A percentile compares a stretch with the other conserved stretches of the same genome.
Conservation (phyloP, 2,329 filamentous ascomycete genomes). For the Aulographum hederae region DNA sequence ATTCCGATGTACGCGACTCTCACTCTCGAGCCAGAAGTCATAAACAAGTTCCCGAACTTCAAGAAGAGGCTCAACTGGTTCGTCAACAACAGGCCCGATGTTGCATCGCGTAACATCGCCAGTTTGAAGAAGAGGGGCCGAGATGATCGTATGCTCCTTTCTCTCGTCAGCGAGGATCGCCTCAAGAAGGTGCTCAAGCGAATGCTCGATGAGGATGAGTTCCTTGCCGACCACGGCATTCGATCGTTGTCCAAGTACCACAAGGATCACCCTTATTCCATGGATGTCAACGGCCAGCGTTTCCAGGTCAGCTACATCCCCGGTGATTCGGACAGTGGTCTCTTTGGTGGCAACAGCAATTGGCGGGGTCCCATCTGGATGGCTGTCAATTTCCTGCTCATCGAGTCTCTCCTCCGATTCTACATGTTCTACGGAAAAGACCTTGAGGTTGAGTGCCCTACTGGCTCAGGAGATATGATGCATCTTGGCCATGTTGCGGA, state of each 20-base stretch:
- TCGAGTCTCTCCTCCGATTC: slow-evolving; percentile 88
- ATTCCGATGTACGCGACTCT: slow-evolving; percentile 87
- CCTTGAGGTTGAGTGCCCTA: slow-evolving; percentile 83
- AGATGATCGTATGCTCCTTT: slow-evolving; percentile 69
- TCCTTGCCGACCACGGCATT: slow-evolving; percentile 78
- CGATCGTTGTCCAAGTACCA: slow-evolving; percentile 84
- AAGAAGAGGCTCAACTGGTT: slow-evolving; percentile 93
- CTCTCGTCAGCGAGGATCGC: slow-evolving; percentile 85
- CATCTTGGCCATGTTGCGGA: slow-evolving; percentile 89
- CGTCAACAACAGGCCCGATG: slow-evolving; percentile 66
- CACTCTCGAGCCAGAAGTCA: slow-evolving; percentile 82
- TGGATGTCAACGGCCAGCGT: slow-evolving; percentile 84
- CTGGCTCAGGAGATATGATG: slow-evolving; percentile 86
- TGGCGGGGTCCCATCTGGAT: slow-evolving; percentile 94
- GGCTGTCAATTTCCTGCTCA: slow-evolving; percentile 84
- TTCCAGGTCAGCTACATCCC: slow-evolving; percentile 82
- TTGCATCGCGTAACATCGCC: slow-evolving; percentile 85
- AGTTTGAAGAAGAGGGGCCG: slow-evolving; percentile 84
- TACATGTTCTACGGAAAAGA: slow-evolving; percentile 88
- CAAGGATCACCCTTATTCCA: slow-evolving; percentile 75
- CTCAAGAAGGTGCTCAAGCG: slow-evolving; percentile 72
- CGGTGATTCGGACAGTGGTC: slow-evolving; percentile 86
- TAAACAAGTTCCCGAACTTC: slow-evolving; percentile 82
- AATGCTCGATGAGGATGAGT: slow-evolving; percentile 90
- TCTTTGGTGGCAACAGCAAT: slow-evolving; percentile 96